Percentiles rank a stretch among this genome's conserved stretches.
phyloP scores from a whole-genome alignment of 225 moss, liverwort and hornwort genomes.

The Bryum argenteum region DNA sequence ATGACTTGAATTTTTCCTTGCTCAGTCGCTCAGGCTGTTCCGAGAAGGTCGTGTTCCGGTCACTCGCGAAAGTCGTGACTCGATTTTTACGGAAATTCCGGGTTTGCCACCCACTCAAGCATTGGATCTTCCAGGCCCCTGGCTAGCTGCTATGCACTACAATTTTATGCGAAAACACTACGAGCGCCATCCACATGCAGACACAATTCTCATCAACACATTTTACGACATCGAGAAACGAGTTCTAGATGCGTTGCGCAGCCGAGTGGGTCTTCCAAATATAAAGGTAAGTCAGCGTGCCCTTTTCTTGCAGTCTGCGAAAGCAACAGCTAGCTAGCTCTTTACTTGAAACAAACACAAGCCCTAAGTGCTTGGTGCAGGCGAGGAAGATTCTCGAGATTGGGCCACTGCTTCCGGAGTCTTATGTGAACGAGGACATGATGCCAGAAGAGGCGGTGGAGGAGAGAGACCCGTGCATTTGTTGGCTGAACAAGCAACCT shows the following conservation, averaged over 20 bases:
- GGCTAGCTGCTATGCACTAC: not conserved
- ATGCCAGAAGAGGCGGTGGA: slow-evolving; percentile 8
- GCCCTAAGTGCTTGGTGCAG: slow-evolving; percentile 3
- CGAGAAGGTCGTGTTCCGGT: slow-evolving; percentile 32
- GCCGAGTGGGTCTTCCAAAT: slow-evolving; percentile 28
- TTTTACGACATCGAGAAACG: slow-evolving; percentile 36
- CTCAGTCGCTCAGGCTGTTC: slow-evolving; percentile 25
- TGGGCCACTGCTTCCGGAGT: slow-evolving; percentile 37
- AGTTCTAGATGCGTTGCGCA: slow-evolving; percentile 34
- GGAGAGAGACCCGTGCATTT: slow-evolving; percentile 28
- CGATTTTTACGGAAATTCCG: slow-evolving; percentile 34
- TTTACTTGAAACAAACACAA: not conserved
- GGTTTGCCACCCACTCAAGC: slow-evolving; percentile 34
- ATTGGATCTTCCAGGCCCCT: slow-evolving; percentile 14
- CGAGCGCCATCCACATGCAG: not conserved
- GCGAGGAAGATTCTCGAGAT: slow-evolving; percentile 31
- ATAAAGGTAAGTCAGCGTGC: slow-evolving; percentile 15
- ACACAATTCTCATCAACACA: slow-evolving; percentile 34
- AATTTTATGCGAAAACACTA: not conserved
- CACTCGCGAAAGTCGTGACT: slow-evolving; percentile 31
- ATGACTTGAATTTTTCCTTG: slow-evolving; percentile 13
- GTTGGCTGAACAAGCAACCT: slow-evolving; percentile 26
- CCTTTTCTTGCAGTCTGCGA: not conserved
- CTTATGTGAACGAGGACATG: slow-evolving; percentile 18
- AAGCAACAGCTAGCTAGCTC: not conserved